Evolutionary conservation across 2,329 filamentous ascomycete species (phyloP), one percentile per base, ranked within the genome.

Genomic region (Penicillium sp.): DNA sequence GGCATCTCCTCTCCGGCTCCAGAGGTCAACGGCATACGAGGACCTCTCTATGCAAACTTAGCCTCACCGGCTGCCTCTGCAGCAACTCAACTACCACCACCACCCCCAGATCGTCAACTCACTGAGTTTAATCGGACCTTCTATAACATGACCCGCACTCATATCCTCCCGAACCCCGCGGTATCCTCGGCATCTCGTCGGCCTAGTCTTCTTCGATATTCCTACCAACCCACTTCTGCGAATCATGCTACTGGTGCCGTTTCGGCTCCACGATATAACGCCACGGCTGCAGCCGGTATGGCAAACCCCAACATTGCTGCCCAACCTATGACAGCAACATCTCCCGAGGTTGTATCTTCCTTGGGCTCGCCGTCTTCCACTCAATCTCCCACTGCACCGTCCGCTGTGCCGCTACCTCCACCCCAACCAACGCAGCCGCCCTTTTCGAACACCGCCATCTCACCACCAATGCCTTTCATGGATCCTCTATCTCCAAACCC

Each of bases 51-150:
- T 29, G 43, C 60, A 4, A 56, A 43, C 2, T 34, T 42, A 4
- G 33, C 52, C n/a, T 53, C 60, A 5, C 52, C 62, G 1, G 36
- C 52, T 3, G 26, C 34, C 14, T 39, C 54, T 23, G 14, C 45
- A 13, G 21, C 23, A 21, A 10, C 39, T 13, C 33, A 47, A 24
- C 40, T 29, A 19, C 51, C 48, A 53, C 11, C 54, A 28, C 19
- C 46, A 18, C 36, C 47, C 10, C 48, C 50, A 16, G 56, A 61
- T 23, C 47, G 56, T 7, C 62, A 70, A 29, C 52, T 68, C 0
- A 48, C 55, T 2, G 69, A 74, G n/a, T 74, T 73, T 48, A 66
- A 66, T 24, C 70, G 64, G 44, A 64, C 62, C 26, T 75, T 75
- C 40, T 70, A 71, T 47, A 67, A 70, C 48, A 67, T 73, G 65